Evolutionary conservation across 805 yeast species (phyloP), one percentile per base, ranked within the genome.

Genomic region (Wickerhamiella lipophila): DNA sequence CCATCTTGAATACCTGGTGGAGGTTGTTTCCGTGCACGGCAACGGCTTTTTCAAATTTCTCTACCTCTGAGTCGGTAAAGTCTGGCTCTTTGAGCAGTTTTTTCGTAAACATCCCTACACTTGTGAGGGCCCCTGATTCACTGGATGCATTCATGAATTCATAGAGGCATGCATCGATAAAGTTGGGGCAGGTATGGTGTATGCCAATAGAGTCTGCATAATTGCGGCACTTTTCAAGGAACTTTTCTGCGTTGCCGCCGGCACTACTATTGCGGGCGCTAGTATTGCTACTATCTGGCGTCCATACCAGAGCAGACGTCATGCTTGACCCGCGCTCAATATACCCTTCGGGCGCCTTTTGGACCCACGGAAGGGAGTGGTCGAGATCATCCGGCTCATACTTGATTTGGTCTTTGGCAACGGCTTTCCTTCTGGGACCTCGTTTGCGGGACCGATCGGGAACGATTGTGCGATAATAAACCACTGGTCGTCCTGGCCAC

Each of bases 271-370:
- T n/a, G n/a, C n/a, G n/a, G n/a, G n/a, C n/a, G n/a, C n/a, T n/a
- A n/a, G n/a, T n/a, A n/a, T n/a, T n/a, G 2, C 11, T 8, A 3
- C 32, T 4, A 6, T 40, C 30, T 5, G 43, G 43, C 9, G 27
- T 23, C 94, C 96, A 92, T 57, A 81, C 63, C 6, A 85, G 63
- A 0, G 78, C 74, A n/a, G 68, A 60, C 2, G 74, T 71, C 18
- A 73, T 83, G 3, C 75, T 78, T 1, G 34, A 44, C 1, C 96
- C 96, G 57, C 97, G 72, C 58, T 86, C 94, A 6, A 83, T 67
- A 61, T 84, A 86, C 0, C 95, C 95, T 46, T 71, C 69, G 0
- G 95, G 95, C 52, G 80, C 68, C 2, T 80, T 82, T 59, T 81
- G 88, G 26, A 84, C 65, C 94, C 94, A 85, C 0, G 72, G 73